phyloP scores from a whole-genome alignment of 768 basidiomycete species.

The Panus rudis region DNA sequence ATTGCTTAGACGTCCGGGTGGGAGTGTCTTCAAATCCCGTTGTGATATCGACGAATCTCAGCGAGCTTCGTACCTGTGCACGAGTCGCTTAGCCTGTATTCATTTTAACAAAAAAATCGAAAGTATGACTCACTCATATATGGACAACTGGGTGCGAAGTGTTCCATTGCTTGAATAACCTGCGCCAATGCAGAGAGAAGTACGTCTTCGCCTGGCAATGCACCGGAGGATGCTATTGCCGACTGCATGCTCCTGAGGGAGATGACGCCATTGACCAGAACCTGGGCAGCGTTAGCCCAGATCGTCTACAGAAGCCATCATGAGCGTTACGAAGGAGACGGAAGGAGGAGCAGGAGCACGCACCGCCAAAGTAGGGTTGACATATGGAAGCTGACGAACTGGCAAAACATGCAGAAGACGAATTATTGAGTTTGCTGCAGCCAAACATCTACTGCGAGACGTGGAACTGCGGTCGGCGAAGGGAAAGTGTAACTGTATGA shows the following conservation, averaged over 20 bases:
- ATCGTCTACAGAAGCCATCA: slow-evolving; percentile 2
- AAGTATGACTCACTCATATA: slow-evolving; percentile 11
- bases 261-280: slow-evolving; percentile 8
- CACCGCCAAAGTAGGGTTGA: slow-evolving; percentile 10
- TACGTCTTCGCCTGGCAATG: slow-evolving; percentile 9
- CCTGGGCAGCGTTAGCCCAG: slow-evolving; percentile 5
- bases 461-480: slow-evolving; percentile 8
- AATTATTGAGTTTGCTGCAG: slow-evolving; percentile 8
- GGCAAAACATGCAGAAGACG: slow-evolving; percentile 4
- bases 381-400: background rate
- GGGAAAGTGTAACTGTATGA: slow-evolving; percentile 9
- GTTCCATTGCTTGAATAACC: slow-evolving; percentile 2
- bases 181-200: slow-evolving; percentile 2
- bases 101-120: no score
- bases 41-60: no score
- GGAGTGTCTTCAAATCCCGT: no score
- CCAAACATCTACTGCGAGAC: slow-evolving; percentile 5
- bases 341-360: slow-evolving; percentile 1
- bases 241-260: slow-evolving; percentile 6
- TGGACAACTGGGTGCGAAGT: slow-evolving; percentile 2
- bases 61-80: no score
- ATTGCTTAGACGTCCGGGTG: no score
- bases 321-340: background rate
- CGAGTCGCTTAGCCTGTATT: no score
- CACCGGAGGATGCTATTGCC: slow-evolving; percentile 8